Percentiles rank a stretch among this genome's conserved stretches.
Evolutionary conservation across 2,329 filamentous ascomycete genomes (phyloP).

Genomic region (Ramularia collo-cygni): DNA sequence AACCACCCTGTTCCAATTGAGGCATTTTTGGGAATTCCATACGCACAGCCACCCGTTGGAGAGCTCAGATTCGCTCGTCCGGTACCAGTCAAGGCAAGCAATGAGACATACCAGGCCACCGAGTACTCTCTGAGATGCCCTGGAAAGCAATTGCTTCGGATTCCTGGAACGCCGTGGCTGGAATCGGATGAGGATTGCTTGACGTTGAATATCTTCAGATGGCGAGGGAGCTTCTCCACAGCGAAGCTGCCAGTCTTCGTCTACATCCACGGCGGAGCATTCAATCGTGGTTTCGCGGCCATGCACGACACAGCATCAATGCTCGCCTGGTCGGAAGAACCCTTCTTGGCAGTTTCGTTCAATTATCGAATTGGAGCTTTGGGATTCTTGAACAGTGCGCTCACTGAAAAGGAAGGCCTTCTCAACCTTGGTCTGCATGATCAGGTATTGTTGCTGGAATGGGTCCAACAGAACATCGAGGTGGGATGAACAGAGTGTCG

Average conservation of each 20-base stretch:
- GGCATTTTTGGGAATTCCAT: slow-evolving; percentile 39
- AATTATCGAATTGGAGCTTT: slow-evolving; percentile 60
- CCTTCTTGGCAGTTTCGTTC: slow-evolving; percentile 52
- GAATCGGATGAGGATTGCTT: slow-evolving; percentile 48
- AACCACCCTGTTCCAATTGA: slow-evolving; percentile 21
- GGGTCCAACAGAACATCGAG: slow-evolving; percentile 35
- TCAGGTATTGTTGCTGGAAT: slow-evolving; percentile 37
- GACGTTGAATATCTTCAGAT: slow-evolving; percentile 53
- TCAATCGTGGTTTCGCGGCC: slow-evolving; percentile 43
- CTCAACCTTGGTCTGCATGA: slow-evolving; percentile 39
- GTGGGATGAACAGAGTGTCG: too few relatives aligned
- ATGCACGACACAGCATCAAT: slow-evolving; percentile 49
- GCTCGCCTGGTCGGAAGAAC: slow-evolving; percentile 45
- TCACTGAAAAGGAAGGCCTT: slow-evolving; percentile 47
- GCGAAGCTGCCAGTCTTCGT: slow-evolving; percentile 48
- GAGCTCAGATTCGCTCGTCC: slow-evolving; percentile 47
- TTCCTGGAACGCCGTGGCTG: slow-evolving; percentile 18
- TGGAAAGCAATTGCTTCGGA: slow-evolving; percentile 22
- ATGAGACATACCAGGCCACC: slow-evolving; percentile 31
- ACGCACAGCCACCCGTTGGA: slow-evolving; percentile 38
- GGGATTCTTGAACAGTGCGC: slow-evolving; percentile 56
- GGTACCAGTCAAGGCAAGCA: slow-evolving; percentile 35
- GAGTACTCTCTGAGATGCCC: slow-evolving; percentile 22
- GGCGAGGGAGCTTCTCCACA: slow-evolving; percentile 26
- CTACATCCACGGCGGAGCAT: slow-evolving; percentile 58